Percentiles rank a stretch among this genome's conserved stretches.
Evolutionary conservation across 2,329 filamentous ascomycete genomes (phyloP).

Genomic region (Huntiella abstrusa): DNA sequence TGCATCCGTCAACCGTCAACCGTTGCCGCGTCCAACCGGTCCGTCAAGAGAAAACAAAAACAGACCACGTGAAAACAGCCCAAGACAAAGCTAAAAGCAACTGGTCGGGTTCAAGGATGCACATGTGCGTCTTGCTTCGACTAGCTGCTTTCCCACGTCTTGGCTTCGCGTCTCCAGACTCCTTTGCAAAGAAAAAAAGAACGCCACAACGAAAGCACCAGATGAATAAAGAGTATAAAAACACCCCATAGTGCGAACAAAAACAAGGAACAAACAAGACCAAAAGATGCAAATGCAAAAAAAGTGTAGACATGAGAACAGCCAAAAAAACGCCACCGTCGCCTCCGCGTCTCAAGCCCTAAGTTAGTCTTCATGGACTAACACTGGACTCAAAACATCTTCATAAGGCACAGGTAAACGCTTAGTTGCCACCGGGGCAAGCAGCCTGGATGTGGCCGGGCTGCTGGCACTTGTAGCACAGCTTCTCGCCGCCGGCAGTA

Average conservation of each 20-base stretch:
- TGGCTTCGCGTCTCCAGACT: neutral
- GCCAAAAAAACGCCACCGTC: neutral
- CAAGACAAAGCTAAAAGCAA: too few species aligned
- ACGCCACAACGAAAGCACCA: conserved; percentile 1
- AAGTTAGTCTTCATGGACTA: too few species aligned
- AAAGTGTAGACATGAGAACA: conserved; percentile 4
- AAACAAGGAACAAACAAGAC: neutral
- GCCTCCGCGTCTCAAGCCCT: neutral
- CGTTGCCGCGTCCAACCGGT: too few species aligned
- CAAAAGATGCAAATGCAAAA: conserved; percentile 6
- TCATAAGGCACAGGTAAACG: conserved; percentile 7
- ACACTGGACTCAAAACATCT: neutral
- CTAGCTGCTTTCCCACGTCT: too few species aligned
- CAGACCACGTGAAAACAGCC: too few species aligned
- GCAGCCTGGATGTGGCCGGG: conserved; percentile 79
- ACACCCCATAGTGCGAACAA: neutral
- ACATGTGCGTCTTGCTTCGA: too few species aligned
- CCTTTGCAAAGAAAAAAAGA: neutral
- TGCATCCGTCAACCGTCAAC: too few species aligned
- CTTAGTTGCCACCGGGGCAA: conserved; percentile 60
- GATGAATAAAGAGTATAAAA: neutral
- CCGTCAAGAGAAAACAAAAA: too few species aligned
- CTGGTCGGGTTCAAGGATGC: too few species aligned
- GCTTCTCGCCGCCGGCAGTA: conserved; percentile 61
- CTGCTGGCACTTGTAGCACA: conserved; percentile 92